phyloP scores from a whole-genome alignment of 768 basidiomycete species.

The Suillus subaureus region DNA sequence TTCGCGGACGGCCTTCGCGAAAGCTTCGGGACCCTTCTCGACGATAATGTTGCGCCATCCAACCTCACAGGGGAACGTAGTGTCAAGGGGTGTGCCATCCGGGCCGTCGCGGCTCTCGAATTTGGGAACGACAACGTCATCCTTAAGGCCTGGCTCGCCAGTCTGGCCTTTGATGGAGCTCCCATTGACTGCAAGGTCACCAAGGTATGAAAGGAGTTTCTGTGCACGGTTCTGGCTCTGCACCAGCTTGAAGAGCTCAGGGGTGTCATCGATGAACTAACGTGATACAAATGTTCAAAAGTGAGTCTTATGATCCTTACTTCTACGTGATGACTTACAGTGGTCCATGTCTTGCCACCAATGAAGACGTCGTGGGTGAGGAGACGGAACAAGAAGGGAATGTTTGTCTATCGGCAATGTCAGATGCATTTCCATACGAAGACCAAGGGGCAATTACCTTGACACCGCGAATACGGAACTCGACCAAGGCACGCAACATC shows the following conservation, averaged over 20 bases:
- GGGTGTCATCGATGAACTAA: slow-evolving; percentile 98
- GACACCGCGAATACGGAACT: slow-evolving; percentile 99
- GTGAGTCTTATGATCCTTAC: background rate
- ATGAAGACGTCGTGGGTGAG: slow-evolving; percentile 97
- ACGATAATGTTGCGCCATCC: slow-evolving; percentile 99
- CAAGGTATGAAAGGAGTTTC: slow-evolving; percentile 94
- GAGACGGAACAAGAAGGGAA: slow-evolving; percentile 98
- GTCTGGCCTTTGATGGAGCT: slow-evolving; percentile 96
- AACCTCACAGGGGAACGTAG: slow-evolving; percentile 76
- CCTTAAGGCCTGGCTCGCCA: slow-evolving; percentile 93
- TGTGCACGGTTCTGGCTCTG: slow-evolving; percentile 98
- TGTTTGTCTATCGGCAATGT: slow-evolving; percentile 74
- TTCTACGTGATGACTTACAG: slow-evolving; percentile 45
- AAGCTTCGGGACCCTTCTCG: slow-evolving; percentile 95
- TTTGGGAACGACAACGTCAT: slow-evolving; percentile 82
- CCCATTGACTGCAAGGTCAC: slow-evolving; percentile 97
- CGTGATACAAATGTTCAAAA: slow-evolving; percentile 13
- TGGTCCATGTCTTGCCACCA: slow-evolving; percentile 98
- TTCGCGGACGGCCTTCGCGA: slow-evolving; percentile 95
- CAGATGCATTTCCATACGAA: background rate
- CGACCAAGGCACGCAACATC: slow-evolving; percentile 99
- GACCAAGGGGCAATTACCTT: slow-evolving; percentile 55
- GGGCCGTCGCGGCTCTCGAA: slow-evolving; percentile 80
- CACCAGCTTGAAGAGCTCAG: slow-evolving; percentile 98
- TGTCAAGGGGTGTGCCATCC: slow-evolving; percentile 73